Base-by-base conservation (phyloP, 805 yeast species). In the Sungouiozyma intestinalis region DNA sequence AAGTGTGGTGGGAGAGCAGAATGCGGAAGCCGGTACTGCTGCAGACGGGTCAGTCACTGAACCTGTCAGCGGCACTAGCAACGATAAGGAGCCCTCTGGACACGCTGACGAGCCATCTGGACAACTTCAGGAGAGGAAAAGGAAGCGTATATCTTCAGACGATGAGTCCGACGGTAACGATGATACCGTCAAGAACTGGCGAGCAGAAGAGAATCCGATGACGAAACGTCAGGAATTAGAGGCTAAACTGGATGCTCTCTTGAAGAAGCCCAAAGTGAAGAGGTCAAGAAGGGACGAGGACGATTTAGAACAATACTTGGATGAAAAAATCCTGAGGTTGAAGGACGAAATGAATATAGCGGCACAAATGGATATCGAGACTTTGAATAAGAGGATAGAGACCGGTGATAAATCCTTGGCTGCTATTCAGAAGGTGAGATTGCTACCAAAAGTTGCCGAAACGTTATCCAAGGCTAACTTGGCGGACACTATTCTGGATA, bases 271-370 rank as follows among this genome's bases (percentile, higher is more conserved):
- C 16, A 71, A 73, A 16, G 72, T 73, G 48, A 72, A 81, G 45
- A 77, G 82, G 53, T 76, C 73, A 54, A 71, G 72, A 61, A 77
- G 82, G 39, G 90, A 84, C 53, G 97, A 92, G 53, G 95, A 86
- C 57, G 98, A 92, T 65, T 67, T 92, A 50, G 97, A 94, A 60
- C 81, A 86, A 55, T 82, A 85, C 81, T 94, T 88, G 60, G 99
- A 92, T 69, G 97, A 88, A 57, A 74, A 76, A 46, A 85, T 92
- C 49, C 78, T 85, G 41, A 73, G 73, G 47, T 71, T 92, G 51
- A 85, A 94, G 50, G 87, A 82, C 53, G 77, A 77, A 62, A 92
- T 92, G 99, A 84, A 87, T 54, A 75, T 78, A 49, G 90, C 87
- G 3, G 94, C 94, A 13, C 81, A 78, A 59, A 64, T 73, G 55